phyloP scores from a whole-genome alignment of 306 rosid genomes.

The Sechiopsis laciniata region DNA sequence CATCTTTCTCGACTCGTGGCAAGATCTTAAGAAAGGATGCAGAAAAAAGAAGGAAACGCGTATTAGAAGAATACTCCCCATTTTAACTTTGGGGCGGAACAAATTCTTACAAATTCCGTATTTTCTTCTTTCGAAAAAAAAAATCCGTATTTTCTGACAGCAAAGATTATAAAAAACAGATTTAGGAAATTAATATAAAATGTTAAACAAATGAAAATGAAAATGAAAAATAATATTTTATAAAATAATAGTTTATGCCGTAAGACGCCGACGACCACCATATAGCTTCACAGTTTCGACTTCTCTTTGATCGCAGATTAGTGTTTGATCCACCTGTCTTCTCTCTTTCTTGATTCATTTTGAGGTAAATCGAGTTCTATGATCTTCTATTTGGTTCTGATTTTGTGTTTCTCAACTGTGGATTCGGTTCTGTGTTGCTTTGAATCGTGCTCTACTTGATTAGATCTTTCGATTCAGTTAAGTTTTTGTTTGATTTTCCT shows the following conservation, averaged over 20 bases:
- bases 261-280: slow-evolving; percentile 91
- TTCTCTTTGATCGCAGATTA: slow-evolving; percentile 33
- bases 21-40: not conserved
- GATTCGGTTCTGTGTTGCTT: slow-evolving; percentile 10
- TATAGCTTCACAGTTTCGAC: slow-evolving; percentile 56
- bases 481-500: not conserved
- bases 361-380: slow-evolving; percentile 33
- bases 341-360: slow-evolving; percentile 37
- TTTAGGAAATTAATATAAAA: not conserved
- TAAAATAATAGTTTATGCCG: slow-evolving; percentile 23
- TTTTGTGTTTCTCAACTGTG: not conserved
- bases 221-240: not conserved
- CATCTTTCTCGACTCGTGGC: not conserved
- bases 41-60: not conserved
- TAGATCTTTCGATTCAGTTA: slow-evolving; percentile 26
- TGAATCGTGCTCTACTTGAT: slow-evolving; percentile 18
- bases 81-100: slow-evolving; percentile 15
- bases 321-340: slow-evolving; percentile 18
- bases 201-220: not conserved
- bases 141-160: slow-evolving; percentile 23
- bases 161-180: slow-evolving; percentile 21
- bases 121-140: not conserved
- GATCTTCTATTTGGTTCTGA: slow-evolving; percentile 25
- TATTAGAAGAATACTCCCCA: not conserved
- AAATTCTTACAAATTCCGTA: slow-evolving; percentile 23